phyloP scores from a whole-genome alignment of 1,139 yeast species.

The Geotrichum phurueaensis region DNA sequence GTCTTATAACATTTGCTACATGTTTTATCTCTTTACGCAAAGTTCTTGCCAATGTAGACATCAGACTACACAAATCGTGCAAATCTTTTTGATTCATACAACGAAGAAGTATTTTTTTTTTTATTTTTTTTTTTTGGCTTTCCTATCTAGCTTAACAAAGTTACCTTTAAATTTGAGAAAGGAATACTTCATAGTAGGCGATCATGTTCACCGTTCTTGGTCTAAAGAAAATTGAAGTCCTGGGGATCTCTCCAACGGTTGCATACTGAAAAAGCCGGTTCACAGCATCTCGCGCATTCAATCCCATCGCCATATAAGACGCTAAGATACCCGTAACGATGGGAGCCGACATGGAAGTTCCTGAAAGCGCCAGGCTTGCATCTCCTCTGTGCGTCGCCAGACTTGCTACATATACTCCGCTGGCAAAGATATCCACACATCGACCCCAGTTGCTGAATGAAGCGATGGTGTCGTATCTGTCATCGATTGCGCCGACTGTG shows the following conservation, averaged over 20 bases:
- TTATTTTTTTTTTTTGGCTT: no score
- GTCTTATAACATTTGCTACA: neutral
- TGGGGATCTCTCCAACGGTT: slow-evolving; percentile 35
- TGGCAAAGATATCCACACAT: slow-evolving; percentile 81
- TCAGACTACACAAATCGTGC: neutral
- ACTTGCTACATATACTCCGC: slow-evolving; percentile 59
- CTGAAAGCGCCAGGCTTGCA: slow-evolving; percentile 47
- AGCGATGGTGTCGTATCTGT: slow-evolving; percentile 61
- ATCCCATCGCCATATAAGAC: slow-evolving; percentile 55
- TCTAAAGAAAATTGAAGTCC: slow-evolving; percentile 35
- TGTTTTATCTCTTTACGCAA: neutral
- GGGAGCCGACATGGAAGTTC: slow-evolving; percentile 93
- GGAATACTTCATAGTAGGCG: slow-evolving; percentile 25
- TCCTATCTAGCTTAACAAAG: no score
- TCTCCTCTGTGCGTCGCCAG: slow-evolving; percentile 23
- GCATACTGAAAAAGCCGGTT: slow-evolving; percentile 27
- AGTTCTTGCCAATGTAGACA: neutral
- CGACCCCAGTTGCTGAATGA: slow-evolving; percentile 82
- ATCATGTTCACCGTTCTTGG: slow-evolving; percentile 47
- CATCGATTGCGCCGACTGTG: slow-evolving; percentile 89
- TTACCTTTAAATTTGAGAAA: neutral
- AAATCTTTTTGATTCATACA: neutral
- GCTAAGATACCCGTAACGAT: slow-evolving; percentile 71
- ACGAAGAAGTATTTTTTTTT: neutral
- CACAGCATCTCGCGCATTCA: slow-evolving; percentile 31